Evolutionary conservation across 306 rosid genomes (phyloP).

Genomic region (apple (Malus domestica)): ASM211411v1 NC_041790.1:11991501-11992000

Average conservation of each 20-base stretch:
- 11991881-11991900: slow-evolving; percentile 73
- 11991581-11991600: background rate
- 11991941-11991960: slow-evolving; percentile 17
- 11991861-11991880: slow-evolving; percentile 92
- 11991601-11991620: background rate
- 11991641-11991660: background rate
- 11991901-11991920: slow-evolving; percentile 71
- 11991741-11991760: background rate
- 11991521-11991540: background rate
- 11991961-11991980: slow-evolving; percentile 33
- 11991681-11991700: background rate
- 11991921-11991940: slow-evolving; percentile 65
- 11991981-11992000: slow-evolving; percentile 71
- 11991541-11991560: background rate
- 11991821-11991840: slow-evolving; percentile 74
- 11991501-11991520: background rate
- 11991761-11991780: slow-evolving; percentile 1
- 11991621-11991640: background rate
- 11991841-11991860: slow-evolving; percentile 75
- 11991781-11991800: slow-evolving; percentile 43
- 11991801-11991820: slow-evolving; percentile 36
- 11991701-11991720: slow-evolving; percentile 6
- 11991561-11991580: background rate
- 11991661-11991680: background rate
- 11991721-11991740: background rate